Evolutionary conservation across 352 stramenopile genomes (phyloP), one percentile per base, ranked within the genome.

Genomic region (Globisporangium mamillatum): DNA sequence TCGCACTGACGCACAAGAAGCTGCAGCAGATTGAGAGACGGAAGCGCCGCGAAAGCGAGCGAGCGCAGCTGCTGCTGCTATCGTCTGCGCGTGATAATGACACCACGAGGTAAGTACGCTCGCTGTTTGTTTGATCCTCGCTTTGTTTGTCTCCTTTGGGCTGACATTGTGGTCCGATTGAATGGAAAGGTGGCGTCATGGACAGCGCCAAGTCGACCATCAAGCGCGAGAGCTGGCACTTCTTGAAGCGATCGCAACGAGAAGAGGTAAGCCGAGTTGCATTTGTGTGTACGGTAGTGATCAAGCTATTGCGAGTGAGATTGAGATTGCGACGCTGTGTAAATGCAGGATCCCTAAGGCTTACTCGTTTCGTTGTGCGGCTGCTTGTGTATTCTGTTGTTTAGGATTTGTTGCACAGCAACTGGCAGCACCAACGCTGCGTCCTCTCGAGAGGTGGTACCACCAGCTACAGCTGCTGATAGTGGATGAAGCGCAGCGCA

Each of bases 391-490:
- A 8, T 20, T 9, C 36, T 63, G 38, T 18, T 62, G 1, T 41
- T 14, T 34, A 93, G 83, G 80, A 18, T 92, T 86, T 25, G 18
- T 90, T 10, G 58, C 18, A 0, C 64, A 81, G 32, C 78, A 91
- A 52, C 68, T 89, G 14, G 38, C 58, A 4, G 18, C 54, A 0
- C 4, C 44, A 4, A 18, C 22, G 10, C 29, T 86, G 41, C 82
- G 71, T 16, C 70, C 65, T 27, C 69, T 92, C 4, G 59, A 76
- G 34, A 71, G 77, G 27, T 88, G 76, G 79, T 66, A 74, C 61
- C 41, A 76, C 36, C 53, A 89, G 65, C 69, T 92, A 10, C 66
- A 86, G 58, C 41, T 88, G 10, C 22, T 73, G 18, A 8, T n/a
- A 63, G 12, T 20, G 24, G 55, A 27, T 29, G 55, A 48, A 46